Evolutionary conservation across 2,329 filamentous ascomycete species (phyloP), one percentile per base, ranked within the genome.

Genomic region (Thielaviopsis ethacetica): DNA sequence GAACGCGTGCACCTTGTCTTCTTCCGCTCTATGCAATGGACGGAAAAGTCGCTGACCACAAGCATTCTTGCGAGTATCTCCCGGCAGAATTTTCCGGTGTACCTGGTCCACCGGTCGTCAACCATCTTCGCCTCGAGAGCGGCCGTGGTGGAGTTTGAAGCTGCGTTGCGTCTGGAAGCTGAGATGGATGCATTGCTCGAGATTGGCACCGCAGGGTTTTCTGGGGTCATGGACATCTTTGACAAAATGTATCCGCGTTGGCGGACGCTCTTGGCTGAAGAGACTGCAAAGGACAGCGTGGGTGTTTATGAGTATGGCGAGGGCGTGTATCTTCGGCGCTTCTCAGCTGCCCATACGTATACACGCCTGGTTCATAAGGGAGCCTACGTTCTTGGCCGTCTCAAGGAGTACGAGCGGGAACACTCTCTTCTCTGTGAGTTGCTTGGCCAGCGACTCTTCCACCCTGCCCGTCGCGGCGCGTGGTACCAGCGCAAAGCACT

Each of bases 401-500:
- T 91, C 62, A 96, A 95, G 67, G 76, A 90, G 54, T 82, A 97
- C 68, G 75, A 76, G 59, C 80, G 81, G 26, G 93, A 98, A 67
- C 83, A 96, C 66, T 72, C 76, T 2, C 72, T 95, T 0, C 72
- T 95, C 1, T 76, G 72, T 0, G 87, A 93, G 66, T 77, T 98
- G 3, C 80, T 98, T 0, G 72, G 73, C 3, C 93, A 98, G 67
- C 80, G 80, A 4, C 76, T 96, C 0, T 97, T 97, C 65, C 91
- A 97, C 65, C 77, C 86, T 51, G 82, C 90, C 1, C 81, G 91
- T 27, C 81, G 93, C 50, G 93, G 93, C 0, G 82, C 84, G 0
- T 98, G 93, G 93, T 97, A 97, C 68, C 91, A 96, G 67, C 86
- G 93, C 21, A 95, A 94, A 71, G 93, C 91, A 0, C 74, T 98